Conservation (phyloP, 2,329 filamentous ascomycete species). For the Alternaria burnsii region DNA sequence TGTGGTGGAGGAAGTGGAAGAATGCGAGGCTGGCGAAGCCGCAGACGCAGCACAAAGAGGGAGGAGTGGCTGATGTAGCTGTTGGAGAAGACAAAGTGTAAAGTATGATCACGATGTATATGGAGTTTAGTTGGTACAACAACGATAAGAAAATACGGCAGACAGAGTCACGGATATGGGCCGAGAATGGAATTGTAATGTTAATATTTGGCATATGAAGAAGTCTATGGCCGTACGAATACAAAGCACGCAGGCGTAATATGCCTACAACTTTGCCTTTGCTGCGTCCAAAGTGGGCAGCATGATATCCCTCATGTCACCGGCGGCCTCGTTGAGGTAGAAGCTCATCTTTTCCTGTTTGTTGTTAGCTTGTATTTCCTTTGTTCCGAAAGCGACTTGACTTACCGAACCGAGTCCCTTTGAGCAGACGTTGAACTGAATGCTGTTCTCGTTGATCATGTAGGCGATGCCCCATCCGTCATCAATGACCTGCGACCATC, state of each 20-base stretch:
- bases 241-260: background rate
- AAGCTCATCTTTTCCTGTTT: conserved; percentile 83
- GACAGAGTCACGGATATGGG: background rate
- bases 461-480: conserved; percentile 97
- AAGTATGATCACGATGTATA: background rate
- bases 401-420: conserved; percentile 81
- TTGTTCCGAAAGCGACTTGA: background rate
- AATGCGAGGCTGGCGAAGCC: background rate
- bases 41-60: background rate
- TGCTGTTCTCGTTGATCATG: conserved; percentile 99
- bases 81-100: background rate
- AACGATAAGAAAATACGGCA: background rate
- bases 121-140: background rate
- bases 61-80: background rate
- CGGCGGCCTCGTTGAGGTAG: conserved; percentile 92
- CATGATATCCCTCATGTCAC: conserved; percentile 87
- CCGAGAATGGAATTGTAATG: background rate
- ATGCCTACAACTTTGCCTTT: conserved; percentile 83
- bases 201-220: background rate
- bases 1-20: background rate
- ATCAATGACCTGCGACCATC: conserved; percentile 97
- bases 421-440: conserved; percentile 98
- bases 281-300: conserved; percentile 78
- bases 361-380: conserved; percentile 22
- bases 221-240: background rate